Base-by-base conservation (phyloP, 441 rosid genomes). In the Mallotus japonicus region DNA sequence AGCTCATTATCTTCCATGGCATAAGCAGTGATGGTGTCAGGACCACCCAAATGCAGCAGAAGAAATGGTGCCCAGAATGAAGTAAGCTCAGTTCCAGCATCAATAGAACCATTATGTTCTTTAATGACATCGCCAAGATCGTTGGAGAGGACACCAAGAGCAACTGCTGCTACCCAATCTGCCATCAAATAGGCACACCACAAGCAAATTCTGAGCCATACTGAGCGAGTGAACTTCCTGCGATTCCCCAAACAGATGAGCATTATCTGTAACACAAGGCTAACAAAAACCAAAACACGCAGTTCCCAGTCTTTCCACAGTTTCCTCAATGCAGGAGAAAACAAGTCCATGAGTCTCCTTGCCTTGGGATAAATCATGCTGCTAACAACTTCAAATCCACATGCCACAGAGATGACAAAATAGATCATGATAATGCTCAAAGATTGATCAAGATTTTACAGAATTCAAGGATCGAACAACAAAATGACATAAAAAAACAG, bases 251-350 rank as follows among this genome's bases (percentile, higher is more conserved):
- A 70, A 19, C 32, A 9, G 53, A 80, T 71, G 37, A 86, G 85
- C 24, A 70, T 22, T 0, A 77, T 46, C 20, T 86, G 87, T 19
- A 86, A 44, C 42, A 22, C 5, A 6, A 79, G 86, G 72, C 86
- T 16, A 11, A 65, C n/a, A 1, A n/a, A 11, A 19, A 65, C 68
- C 54, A 65, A 65, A 17, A 19, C 34, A 44, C 83, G 76, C 9
- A 83, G 75, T 58, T 85, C 83, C 79, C 84, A 83, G 1, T 68
- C 75, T 14, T 78, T 73, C 85, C 89, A 82, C n/a, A 76, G 3
- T 4, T 37, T 56, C 9, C 59, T 54, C 13, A 49, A 11, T 10
- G 32, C 0, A 8, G 59, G 49, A 3, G 24, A 17, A 37, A 37
- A 2, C 34, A 49, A n/a, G 1, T 70, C 65, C 22, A 6, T 17